Conservation (phyloP, 148 eudicot genomes). For the Chenopodium suecicum region DNA sequence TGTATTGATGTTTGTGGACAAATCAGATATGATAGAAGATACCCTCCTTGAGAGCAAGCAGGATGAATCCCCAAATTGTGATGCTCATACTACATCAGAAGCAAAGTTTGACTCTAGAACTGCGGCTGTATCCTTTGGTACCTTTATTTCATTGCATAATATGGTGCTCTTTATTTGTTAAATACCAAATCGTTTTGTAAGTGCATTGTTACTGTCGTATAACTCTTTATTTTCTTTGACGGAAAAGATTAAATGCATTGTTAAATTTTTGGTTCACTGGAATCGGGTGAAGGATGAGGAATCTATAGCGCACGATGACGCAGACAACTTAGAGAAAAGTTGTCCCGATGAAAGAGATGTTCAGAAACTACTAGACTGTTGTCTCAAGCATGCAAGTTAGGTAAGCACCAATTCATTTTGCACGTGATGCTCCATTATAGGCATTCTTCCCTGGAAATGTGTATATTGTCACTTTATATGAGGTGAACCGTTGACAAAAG, state of each 20-base stretch:
- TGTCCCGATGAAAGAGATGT: conserved; percentile 45
- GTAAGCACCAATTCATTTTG: conserved; percentile 20
- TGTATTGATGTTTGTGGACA: conserved; percentile 54
- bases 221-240: conserved; percentile 39
- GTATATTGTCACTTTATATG: background rate
- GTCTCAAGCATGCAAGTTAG: conserved; percentile 45
- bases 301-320: conserved; percentile 14
- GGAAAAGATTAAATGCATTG: conserved; percentile 55
- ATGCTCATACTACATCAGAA: conserved; percentile 19
- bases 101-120: conserved; percentile 39
- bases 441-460: background rate
- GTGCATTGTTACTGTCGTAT: background rate
- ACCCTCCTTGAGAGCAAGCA: conserved; percentile 55
- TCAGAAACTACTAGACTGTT: conserved; percentile 54
- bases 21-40: conserved; percentile 72
- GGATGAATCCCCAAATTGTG: conserved; percentile 33
- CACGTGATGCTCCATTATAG: background rate
- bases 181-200: background rate
- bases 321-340: conserved; percentile 22
- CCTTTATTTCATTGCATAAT: background rate
- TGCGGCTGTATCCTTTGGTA: conserved; percentile 68
- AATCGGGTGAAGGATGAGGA: conserved; percentile 35
- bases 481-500: background rate
- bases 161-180: background rate
- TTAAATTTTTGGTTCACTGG: conserved; percentile 58